Evolutionary conservation across 306 rosid genomes (phyloP), one percentile per base, ranked within the genome.

Genomic region (Prunus campanulata): DNA sequence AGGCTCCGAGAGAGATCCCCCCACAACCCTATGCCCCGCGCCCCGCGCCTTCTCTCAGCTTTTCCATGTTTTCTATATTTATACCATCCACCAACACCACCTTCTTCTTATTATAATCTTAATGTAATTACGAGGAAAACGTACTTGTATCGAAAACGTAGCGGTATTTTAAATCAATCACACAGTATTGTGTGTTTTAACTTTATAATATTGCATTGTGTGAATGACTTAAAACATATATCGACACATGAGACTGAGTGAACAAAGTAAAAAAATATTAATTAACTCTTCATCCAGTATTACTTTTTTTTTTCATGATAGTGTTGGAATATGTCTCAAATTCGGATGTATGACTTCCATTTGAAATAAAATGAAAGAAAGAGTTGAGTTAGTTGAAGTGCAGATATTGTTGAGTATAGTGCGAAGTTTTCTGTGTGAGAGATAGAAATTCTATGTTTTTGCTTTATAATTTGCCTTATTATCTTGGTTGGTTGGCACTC

Each of bases 11-110:
- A 65, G 49, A 35, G 50, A 65, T 35, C 25, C 15, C 12, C 74
- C 51, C 39, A 16, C 16, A 20, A 32, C 14, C 71, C 20, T 25
- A 69, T 69, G 60, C 25, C 60, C 60, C 60, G 74, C 73, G 73
- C 29, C 42, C 59, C 73, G 60, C 29, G 74, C 74, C 60, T 6
- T 15, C 57, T 48, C 39, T 6, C 44, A 65, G 49, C 70, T 35
- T 65, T 65, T 65, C 4, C 15, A 35, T 19, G 2, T 19, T 35
- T 65, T 65, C 2, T 65, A 8, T 35, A 8, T 32, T 65, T 18
- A 32, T 35, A 65, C 50, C 16, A 10, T 65, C 56, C 35, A 51
- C 8, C 48, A 18, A 39, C 29, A 16, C 46, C 32, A 46, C 60
- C 52, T 13, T n/a, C 51, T 20, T 22, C 19, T 56, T 42, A 57